A percentile compares a stretch with the other conserved stretches of the same genome.
phyloP scores from a whole-genome alignment of 2,329 filamentous ascomycete genomes.

The Elsinoe batatas region DNA sequence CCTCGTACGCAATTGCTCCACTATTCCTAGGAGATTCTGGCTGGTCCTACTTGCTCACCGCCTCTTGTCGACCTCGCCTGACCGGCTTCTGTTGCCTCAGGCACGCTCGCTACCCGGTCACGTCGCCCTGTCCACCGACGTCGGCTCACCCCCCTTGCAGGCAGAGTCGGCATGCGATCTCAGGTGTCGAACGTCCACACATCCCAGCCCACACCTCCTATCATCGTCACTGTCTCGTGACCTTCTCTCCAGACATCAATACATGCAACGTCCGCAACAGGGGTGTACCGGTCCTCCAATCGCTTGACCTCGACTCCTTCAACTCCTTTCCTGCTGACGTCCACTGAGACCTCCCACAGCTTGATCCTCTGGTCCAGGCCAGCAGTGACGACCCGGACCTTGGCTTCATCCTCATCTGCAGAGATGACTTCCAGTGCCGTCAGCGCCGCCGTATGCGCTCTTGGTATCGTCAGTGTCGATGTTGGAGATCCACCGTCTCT shows the following conservation, averaged over 20 bases:
- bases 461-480: constrained; percentile 36
- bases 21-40: neutral
- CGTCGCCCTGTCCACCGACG: no score
- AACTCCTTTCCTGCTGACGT: constrained; percentile 16
- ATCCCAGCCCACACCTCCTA: constrained; percentile 44
- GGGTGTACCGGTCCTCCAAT: constrained; percentile 31
- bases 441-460: constrained; percentile 62
- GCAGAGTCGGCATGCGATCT: no score
- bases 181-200: constrained; percentile 23
- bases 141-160: no score
- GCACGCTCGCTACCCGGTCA: neutral
- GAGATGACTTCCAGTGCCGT: constrained; percentile 43
- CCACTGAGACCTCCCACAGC: constrained; percentile 33
- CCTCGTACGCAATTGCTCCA: neutral
- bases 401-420: constrained; percentile 7
- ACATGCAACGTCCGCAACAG: constrained; percentile 47
- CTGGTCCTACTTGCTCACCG: neutral
- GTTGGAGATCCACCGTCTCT: neutral
- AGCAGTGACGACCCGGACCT: constrained; percentile 20
- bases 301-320: constrained; percentile 26
- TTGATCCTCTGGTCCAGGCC: constrained; percentile 42
- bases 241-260: constrained; percentile 29
- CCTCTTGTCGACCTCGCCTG: neutral
- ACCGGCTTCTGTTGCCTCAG: neutral
- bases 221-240: constrained; percentile 25